phyloP scores from a whole-genome alignment of 2,329 filamentous ascomycete species.

The Calycina marina region DNA sequence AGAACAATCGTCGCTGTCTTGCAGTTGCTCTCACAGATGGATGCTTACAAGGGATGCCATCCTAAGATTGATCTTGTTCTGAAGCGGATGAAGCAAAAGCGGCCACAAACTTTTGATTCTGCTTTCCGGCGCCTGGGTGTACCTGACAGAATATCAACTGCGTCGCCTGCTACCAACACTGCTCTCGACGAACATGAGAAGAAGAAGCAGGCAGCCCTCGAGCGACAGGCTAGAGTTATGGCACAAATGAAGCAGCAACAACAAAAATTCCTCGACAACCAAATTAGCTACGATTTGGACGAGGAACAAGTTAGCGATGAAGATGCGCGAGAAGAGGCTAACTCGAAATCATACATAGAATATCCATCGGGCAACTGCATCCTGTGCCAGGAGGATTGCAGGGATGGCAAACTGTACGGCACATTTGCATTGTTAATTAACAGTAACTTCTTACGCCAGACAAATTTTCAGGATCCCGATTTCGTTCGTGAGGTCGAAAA shows the following conservation, averaged over 20 bases:
- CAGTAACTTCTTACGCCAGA: conserved; percentile 76
- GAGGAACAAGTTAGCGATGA: conserved; percentile 65
- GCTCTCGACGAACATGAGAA: conserved; percentile 52
- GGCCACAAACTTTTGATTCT: conserved; percentile 55
- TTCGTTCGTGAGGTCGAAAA: conserved; percentile 71
- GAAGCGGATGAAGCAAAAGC: conserved; percentile 71
- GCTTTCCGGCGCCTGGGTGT: conserved; percentile 51
- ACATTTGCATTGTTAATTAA: conserved; percentile 84
- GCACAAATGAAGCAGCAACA: conserved; percentile 97
- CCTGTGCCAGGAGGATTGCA: conserved; percentile 88
- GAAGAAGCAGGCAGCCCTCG: conserved; percentile 82
- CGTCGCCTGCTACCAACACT: conserved; percentile 56
- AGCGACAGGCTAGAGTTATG: conserved; percentile 88
- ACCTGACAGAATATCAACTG: conserved; percentile 65
- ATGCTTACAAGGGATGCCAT: conserved; percentile 69
- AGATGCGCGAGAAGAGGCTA: conserved; percentile 43
- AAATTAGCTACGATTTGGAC: conserved; percentile 79
- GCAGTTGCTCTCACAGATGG: conserved; percentile 46
- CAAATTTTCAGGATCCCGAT: conserved; percentile 66
- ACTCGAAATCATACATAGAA: conserved; percentile 66
- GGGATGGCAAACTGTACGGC: conserved; percentile 76
- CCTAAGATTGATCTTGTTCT: conserved; percentile 75
- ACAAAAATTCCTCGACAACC: conserved; percentile 82
- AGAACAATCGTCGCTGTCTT: conserved; percentile 52
- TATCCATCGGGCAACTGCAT: conserved; percentile 92